phyloP scores from a whole-genome alignment of 2,329 filamentous ascomycete species.

The Monilinia polystroma region DNA sequence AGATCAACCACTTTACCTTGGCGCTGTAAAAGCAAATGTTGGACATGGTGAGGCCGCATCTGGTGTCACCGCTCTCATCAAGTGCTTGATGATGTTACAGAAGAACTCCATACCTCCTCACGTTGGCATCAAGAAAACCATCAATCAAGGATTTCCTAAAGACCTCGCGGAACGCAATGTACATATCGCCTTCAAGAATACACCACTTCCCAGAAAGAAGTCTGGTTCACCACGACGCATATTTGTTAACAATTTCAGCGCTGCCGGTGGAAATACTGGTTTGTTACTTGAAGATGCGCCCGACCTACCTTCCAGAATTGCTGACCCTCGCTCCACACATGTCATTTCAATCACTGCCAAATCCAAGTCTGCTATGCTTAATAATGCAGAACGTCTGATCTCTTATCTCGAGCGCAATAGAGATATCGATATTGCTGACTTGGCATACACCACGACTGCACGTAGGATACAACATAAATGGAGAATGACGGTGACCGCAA shows the following conservation, averaged over 20 bases:
- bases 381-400: slow-evolving; percentile 34
- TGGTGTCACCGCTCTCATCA: slow-evolving; percentile 41
- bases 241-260: slow-evolving; percentile 49
- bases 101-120: slow-evolving; percentile 39
- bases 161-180: slow-evolving; percentile 41
- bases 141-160: slow-evolving; percentile 40
- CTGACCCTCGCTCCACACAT: slow-evolving; percentile 48
- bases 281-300: slow-evolving; percentile 39
- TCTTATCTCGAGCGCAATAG: slow-evolving; percentile 33
- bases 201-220: slow-evolving; percentile 11
- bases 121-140: slow-evolving; percentile 40
- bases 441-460: slow-evolving; percentile 40
- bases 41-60: slow-evolving; percentile 42
- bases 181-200: slow-evolving; percentile 32
- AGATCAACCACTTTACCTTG: slow-evolving; percentile 51
- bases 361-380: slow-evolving; percentile 33
- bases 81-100: slow-evolving; percentile 39
- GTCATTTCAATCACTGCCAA: slow-evolving; percentile 52
- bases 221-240: slow-evolving; percentile 35
- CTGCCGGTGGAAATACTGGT: slow-evolving; percentile 40
- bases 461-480: slow-evolving; percentile 60
- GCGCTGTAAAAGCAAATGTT: slow-evolving; percentile 42
- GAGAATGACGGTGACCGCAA: slow-evolving; percentile 51
- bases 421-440: slow-evolving; percentile 31
- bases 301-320: slow-evolving; percentile 37